These are phyloP conservation scores for Phaeosphaeriaceae sp. DNA, from an alignment of 2,329 filamentous ascomycete species.

Conservation along the genomic window DNA sequence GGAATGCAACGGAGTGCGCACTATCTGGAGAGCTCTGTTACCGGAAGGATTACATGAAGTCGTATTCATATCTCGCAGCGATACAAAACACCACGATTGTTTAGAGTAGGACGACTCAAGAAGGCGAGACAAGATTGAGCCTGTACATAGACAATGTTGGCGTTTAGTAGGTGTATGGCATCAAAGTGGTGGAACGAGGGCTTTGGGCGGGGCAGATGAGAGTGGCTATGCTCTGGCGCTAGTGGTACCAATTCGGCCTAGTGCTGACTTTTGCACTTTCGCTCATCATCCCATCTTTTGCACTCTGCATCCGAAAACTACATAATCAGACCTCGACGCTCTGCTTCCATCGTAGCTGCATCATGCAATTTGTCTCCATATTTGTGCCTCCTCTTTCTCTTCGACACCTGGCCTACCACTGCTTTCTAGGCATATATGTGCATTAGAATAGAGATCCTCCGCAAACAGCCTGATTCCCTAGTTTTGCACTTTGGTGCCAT, in stretches of 20 bases:
- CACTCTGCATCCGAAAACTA: not conserved
- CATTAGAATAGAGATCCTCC: too few relatives aligned
- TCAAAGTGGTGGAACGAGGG: too few relatives aligned
- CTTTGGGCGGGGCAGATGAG: not conserved
- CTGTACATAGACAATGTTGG: too few relatives aligned
- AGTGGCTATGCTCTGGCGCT: not conserved
- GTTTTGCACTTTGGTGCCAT: not conserved
- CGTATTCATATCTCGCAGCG: not conserved
- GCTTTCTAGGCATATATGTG: too few relatives aligned
- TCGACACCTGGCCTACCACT: not conserved
- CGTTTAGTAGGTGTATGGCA: too few relatives aligned
- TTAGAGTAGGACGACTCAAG: not conserved
- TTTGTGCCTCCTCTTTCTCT: not conserved
- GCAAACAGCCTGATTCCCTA: too few relatives aligned
- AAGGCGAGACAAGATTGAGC: not conserved
- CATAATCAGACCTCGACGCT: not conserved
- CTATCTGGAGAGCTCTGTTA: not conserved
- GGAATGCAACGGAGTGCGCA: not conserved
- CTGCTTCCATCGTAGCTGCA: not conserved
- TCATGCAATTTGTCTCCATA: not conserved
- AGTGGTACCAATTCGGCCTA: not conserved
- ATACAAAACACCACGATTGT: not conserved
- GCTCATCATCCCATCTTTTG: not conserved
- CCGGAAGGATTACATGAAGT: too few relatives aligned
- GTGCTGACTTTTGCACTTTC: not conserved